Conservation (phyloP, 176 grass and related monocot species). For the Avena eriantha region DNA sequence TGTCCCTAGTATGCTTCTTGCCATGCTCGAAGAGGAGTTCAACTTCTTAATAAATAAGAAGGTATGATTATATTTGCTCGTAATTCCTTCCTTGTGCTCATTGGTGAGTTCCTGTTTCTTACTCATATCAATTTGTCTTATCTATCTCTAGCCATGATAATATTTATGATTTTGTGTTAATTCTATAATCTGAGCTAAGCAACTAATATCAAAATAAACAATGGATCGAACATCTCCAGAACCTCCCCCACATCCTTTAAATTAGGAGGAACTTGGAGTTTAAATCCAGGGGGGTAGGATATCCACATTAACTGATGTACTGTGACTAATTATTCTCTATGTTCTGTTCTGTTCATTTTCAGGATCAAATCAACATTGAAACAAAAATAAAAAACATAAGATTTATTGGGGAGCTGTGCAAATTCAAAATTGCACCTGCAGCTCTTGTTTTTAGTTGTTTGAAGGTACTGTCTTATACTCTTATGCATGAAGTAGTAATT, state of each 20-base stretch:
- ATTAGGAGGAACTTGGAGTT: slow-evolving; percentile 6
- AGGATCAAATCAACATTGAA: slow-evolving; percentile 99
- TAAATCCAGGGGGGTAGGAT: not conserved
- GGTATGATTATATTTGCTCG: slow-evolving; percentile 47
- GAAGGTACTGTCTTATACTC: slow-evolving; percentile 64
- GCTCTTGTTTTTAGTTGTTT: slow-evolving; percentile 94
- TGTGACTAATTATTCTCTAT: slow-evolving; percentile 45
- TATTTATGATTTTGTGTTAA: slow-evolving; percentile 23
- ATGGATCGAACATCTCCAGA: not conserved
- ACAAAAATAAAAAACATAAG: slow-evolving; percentile 99
- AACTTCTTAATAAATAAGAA: slow-evolving; percentile 99
- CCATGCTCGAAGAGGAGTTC: slow-evolving; percentile 97
- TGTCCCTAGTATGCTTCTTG: slow-evolving; percentile 80
- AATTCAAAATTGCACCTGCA: slow-evolving; percentile 95
- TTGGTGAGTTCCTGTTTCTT: slow-evolving; percentile 32
- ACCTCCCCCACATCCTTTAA: slow-evolving; percentile 7
- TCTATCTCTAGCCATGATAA: not conserved
- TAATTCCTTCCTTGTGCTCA: slow-evolving; percentile 35
- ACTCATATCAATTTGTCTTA: slow-evolving; percentile 12
- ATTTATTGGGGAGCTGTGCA: slow-evolving; percentile 98
- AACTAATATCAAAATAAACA: not conserved
- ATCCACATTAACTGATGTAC: slow-evolving; percentile 20
- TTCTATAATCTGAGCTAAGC: slow-evolving; percentile 15
- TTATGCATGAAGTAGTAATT: slow-evolving; percentile 15
- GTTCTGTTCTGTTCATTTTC: slow-evolving; percentile 57